phyloP scores from a whole-genome alignment of 2,329 filamentous ascomycete species.

The Nectriaceae sp. region DNA sequence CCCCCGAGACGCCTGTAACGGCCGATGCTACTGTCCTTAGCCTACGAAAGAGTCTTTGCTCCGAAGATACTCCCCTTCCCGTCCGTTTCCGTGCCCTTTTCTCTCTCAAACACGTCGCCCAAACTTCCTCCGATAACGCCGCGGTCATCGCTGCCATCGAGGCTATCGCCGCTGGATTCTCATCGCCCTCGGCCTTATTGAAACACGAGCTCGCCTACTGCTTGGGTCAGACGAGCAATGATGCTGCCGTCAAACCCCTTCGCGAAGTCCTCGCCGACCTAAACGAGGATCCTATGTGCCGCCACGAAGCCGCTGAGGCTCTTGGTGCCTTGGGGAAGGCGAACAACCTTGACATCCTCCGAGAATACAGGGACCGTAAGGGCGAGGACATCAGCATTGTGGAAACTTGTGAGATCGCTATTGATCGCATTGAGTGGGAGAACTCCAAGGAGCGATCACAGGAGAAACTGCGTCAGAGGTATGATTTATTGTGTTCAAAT shows the following conservation, averaged over 20 bases:
- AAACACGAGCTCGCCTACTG: conserved; percentile 99
- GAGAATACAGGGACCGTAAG: conserved; percentile 70
- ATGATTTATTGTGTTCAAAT: conserved; percentile 30
- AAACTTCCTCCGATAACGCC: conserved; percentile 64
- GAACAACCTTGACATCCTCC: conserved; percentile 73
- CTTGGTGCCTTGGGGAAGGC: conserved; percentile 82
- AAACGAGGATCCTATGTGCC: conserved; percentile 89
- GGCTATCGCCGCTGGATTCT: conserved; percentile 86
- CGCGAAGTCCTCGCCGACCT: conserved; percentile 73
- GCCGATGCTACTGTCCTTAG: conserved; percentile 53
- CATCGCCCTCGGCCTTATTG: conserved; percentile 81
- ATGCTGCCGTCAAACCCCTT: conserved; percentile 72
- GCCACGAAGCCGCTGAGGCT: conserved; percentile 95
- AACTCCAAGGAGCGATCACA: conserved; percentile 69
- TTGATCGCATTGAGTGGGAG: conserved; percentile 93
- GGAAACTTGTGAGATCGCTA: conserved; percentile 96
- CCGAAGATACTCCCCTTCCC: conserved; percentile 80
- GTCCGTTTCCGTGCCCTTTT: conserved; percentile 95
- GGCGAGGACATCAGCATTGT: conserved; percentile 80
- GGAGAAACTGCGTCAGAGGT: conserved; percentile 85
- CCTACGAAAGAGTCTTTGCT: conserved; percentile 75
- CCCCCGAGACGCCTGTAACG: conserved; percentile 20
- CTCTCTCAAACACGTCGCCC: conserved; percentile 92
- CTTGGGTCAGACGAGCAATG: conserved; percentile 84
- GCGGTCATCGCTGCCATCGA: conserved; percentile 57